Conservation (phyloP, 257 asterid genomes). For the Capsicum rhomboideum region DNA sequence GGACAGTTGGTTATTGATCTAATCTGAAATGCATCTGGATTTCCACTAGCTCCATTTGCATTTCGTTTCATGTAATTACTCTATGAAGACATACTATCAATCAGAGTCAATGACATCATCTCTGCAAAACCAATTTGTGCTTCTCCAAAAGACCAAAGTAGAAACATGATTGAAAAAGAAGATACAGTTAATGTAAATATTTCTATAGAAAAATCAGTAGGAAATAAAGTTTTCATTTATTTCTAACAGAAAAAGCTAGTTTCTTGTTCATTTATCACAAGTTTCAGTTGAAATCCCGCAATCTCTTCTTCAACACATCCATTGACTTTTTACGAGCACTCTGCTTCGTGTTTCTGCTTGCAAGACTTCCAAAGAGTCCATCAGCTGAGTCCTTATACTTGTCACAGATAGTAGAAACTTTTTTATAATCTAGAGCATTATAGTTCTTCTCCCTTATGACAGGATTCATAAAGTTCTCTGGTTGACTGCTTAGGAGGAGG, state of each 20-base stretch:
- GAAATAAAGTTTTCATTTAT: not conserved
- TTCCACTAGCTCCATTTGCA: not conserved
- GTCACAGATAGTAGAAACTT: constrained; percentile 77
- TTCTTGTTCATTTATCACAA: not conserved
- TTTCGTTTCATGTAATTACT: not conserved
- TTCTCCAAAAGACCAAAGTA: not conserved
- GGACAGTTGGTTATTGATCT: not conserved
- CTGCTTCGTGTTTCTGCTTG: constrained; percentile 62
- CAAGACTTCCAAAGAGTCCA: constrained; percentile 84
- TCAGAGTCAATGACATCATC: not conserved
- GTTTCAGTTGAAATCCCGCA: constrained; percentile 73
- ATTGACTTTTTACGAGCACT: constrained; percentile 77
- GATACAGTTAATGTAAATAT: not conserved
- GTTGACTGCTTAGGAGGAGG: constrained; percentile 83
- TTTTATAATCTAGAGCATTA: constrained; percentile 64
- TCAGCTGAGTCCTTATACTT: constrained; percentile 78
- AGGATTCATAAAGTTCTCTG: constrained; percentile 94
- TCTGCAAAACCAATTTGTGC: not conserved
- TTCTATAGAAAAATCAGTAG: not conserved
- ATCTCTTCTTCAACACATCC: constrained; percentile 71
- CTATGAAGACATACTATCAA: not conserved
- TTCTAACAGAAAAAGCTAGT: not conserved
- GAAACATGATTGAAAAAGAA: not conserved
- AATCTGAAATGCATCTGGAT: not conserved
- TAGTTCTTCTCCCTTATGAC: constrained; percentile 79